A percentile compares a stretch with the other conserved stretches of the same genome.
Conservation (phyloP, 169 alveolate genomes). For the Plasmodium gallinaceum region DNA sequence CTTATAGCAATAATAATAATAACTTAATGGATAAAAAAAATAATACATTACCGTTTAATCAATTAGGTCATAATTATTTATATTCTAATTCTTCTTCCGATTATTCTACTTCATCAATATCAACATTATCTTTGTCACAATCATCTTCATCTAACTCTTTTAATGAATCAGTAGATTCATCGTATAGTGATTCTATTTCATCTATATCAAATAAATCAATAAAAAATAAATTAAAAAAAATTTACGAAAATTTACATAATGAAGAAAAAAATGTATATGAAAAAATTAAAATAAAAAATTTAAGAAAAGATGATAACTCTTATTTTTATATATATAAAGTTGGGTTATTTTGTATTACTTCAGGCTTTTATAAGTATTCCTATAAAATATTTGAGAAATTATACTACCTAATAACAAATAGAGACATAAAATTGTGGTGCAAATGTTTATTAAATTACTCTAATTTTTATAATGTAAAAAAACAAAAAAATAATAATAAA, state of each 20-base stretch:
- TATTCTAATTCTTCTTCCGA: not conserved
- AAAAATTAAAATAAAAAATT: constrained; percentile 30
- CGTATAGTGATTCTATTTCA: constrained; percentile 30
- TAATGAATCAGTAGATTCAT: constrained; percentile 4
- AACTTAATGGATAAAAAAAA: no score
- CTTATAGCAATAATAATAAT: no score
- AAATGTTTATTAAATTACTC: constrained; percentile 38
- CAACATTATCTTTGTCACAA: not conserved
- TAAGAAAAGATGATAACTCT: constrained; percentile 30
- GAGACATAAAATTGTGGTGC: constrained; percentile 63
- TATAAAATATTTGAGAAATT: constrained; percentile 39
- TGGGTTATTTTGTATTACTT: constrained; percentile 45
- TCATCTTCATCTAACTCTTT: constrained; percentile 1
- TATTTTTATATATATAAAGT: constrained; percentile 49
- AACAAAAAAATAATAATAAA: constrained; percentile 1
- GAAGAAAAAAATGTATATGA: constrained; percentile 31
- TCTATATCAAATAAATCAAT: constrained; percentile 55
- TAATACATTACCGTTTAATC: not conserved
- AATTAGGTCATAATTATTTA: not conserved
- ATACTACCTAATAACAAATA: constrained; percentile 9
- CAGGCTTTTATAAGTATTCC: constrained; percentile 58
- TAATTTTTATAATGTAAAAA: constrained; percentile 50
- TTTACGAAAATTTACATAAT: constrained; percentile 22
- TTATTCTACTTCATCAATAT: no score
- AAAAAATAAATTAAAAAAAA: constrained; percentile 13